Evolutionary conservation across 257 asterid species (phyloP).

Genomic region (Solanum chmielewskii): DNA sequence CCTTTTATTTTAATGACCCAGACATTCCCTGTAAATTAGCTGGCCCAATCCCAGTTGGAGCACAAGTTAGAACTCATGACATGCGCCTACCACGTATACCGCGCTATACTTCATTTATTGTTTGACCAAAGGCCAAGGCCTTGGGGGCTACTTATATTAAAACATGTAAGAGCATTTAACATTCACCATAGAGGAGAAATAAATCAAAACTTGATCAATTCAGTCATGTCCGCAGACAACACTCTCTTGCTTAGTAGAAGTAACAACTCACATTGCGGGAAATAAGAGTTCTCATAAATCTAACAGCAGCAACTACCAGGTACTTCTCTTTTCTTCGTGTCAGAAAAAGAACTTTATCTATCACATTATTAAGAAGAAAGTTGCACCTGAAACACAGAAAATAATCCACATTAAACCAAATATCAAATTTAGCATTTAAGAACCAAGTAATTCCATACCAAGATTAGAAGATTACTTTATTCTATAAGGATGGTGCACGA

Average conservation of each 20-base stretch:
- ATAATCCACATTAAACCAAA: background rate
- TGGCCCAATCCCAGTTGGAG: background rate
- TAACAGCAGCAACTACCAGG: slow-evolving; percentile 85
- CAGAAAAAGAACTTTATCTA: slow-evolving; percentile 74
- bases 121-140: background rate
- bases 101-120: background rate
- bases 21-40: background rate
- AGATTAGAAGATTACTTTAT: slow-evolving; percentile 56
- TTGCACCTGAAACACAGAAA: slow-evolving; percentile 52
- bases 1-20: background rate
- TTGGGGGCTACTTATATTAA: background rate
- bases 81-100: background rate
- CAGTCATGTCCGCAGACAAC: background rate
- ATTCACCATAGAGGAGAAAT: background rate
- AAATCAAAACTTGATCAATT: background rate
- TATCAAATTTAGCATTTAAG: background rate
- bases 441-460: background rate
- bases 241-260: background rate
- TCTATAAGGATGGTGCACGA: slow-evolving; percentile 84
- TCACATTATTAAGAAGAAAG: slow-evolving; percentile 76
- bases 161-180: background rate
- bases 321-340: slow-evolving; percentile 85
- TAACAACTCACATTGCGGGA: slow-evolving; percentile 76
- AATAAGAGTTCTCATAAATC: slow-evolving; percentile 77
- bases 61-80: background rate